Evolutionary conservation across 305 asterid species (phyloP).

Genomic region (Fraxinus greggii): DNA sequence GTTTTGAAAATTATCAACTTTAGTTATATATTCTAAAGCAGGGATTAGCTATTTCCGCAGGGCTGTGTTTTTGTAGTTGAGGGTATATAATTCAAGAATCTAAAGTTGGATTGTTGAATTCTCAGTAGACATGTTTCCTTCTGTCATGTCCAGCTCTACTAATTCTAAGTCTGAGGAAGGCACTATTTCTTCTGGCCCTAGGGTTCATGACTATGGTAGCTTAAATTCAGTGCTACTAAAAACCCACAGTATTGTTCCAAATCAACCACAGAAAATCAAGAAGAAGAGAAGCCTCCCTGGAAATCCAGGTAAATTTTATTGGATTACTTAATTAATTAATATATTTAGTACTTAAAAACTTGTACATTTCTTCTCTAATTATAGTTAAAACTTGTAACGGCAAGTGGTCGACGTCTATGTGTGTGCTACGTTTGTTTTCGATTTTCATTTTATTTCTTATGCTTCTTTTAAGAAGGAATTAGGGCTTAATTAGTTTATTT

Average conservation of each 20-base stretch:
- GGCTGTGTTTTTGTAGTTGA: background rate
- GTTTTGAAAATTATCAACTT: background rate
- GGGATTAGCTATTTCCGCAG: background rate
- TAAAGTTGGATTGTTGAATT: constrained; percentile 7
- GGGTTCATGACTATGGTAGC: constrained; percentile 45
- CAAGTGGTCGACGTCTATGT: background rate
- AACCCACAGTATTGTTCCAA: constrained; percentile 23
- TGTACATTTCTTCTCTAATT: background rate
- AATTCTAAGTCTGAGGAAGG: constrained; percentile 35
- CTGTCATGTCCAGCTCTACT: constrained; percentile 38
- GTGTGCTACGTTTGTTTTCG: background rate
- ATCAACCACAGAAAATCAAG: constrained; percentile 46
- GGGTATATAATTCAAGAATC: background rate
- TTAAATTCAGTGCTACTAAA: constrained; percentile 38
- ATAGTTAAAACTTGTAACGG: background rate
- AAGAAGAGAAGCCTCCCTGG: constrained; percentile 76
- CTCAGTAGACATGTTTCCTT: constrained; percentile 44
- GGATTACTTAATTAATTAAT: background rate
- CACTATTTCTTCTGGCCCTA: constrained; percentile 40
- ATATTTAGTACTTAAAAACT: background rate
- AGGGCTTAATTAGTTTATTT: background rate
- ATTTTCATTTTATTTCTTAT: background rate
- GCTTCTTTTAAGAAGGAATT: background rate
- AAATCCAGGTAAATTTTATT: constrained; percentile 50
- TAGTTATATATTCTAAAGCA: background rate